These are phyloP conservation scores for Simmondsia chinensis DNA, from an alignment of 148 eudicot species.

Conservation along the genomic window DNA sequence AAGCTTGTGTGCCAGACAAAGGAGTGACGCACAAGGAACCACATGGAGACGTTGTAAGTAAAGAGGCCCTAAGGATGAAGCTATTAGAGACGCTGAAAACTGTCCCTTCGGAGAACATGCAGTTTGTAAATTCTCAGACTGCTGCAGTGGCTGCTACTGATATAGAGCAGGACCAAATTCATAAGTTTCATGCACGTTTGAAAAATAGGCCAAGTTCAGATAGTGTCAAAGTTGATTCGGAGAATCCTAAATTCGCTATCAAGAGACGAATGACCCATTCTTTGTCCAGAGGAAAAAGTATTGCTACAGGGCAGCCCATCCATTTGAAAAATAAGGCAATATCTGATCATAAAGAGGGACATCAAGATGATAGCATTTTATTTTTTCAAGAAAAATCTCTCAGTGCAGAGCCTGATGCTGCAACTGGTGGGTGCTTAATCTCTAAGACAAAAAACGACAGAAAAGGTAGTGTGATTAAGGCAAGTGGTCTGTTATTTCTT, in stretches of 20 bases:
- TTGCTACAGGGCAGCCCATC: constrained; percentile 16
- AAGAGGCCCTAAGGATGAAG: constrained; percentile 58
- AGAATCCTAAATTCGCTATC: constrained; percentile 22
- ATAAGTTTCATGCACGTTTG: constrained; percentile 15
- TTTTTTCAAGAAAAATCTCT: constrained; percentile 30
- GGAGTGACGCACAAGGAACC: constrained; percentile 26
- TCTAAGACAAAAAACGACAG: constrained; percentile 25
- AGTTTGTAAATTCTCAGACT: constrained; percentile 18
- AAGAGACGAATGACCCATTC: constrained; percentile 58
- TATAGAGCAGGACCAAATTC: constrained; percentile 14
- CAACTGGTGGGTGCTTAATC: constrained; percentile 14
- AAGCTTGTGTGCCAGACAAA: constrained; percentile 13
- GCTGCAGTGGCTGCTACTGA: constrained; percentile 21
- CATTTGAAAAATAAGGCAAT: constrained; percentile 20
- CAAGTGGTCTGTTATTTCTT: constrained; percentile 10
- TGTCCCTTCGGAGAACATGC: constrained; percentile 37
- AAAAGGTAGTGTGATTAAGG: constrained; percentile 23
- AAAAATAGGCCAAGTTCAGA: constrained; percentile 51
- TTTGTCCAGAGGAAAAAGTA: constrained; percentile 32
- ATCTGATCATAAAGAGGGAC: constrained; percentile 14
- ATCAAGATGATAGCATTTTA: constrained; percentile 21
- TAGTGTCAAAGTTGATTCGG: constrained; percentile 75
- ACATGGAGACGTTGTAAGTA: constrained; percentile 19
- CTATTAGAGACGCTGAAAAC: constrained; percentile 62
- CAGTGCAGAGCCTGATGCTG: constrained; percentile 19